Base-by-base conservation (phyloP, 805 yeast genomes). In the Hanseniaspora opuntiae region DNA sequence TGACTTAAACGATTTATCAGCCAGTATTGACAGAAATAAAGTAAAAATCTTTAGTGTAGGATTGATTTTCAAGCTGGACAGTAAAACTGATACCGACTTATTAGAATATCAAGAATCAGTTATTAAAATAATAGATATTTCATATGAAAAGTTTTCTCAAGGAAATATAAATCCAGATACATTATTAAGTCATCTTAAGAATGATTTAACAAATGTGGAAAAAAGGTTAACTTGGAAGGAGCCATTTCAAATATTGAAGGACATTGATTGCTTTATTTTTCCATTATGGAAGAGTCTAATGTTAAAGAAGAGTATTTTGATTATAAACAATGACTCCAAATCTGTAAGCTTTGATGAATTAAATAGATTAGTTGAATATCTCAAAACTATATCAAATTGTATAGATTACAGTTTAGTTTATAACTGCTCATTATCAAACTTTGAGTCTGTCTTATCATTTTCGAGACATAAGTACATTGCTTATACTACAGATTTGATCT, bases 21-120 rank as follows among this genome's bases (percentile, higher is more conserved):
- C 48, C 38, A 52, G 52, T 2, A 55, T 47, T 22, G 73, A 74
- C 55, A 63, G 81, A 55, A 64, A 62, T 9, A 63, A 73, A 36
- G 77, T 82, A 28, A 72, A 72, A 57, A 76, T 84, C 80, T 83
- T 72, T 60, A 77, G 88, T 1, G 62, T 84, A 10, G 89, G 88
- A 0, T 65, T 82, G 1, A 64, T 82, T 20, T 54, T 51, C 45
- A 49, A 54, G 28, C 42, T 41, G 30, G 39, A 45, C 19, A 30
- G 35, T 36, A 53, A 37, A 41, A 39, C 32, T 49, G 49, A 33
- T 10, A 57, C 58, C 20, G 57, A 58, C 32, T 62, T 63, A 44
- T 54, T 58, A 8, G 51, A 45, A 14, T 60, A 58, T 42, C 54
- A 65, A 35, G 59, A 60, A 25, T 46, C 46, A 1, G 55, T 64